Percentiles rank a stretch among this genome's conserved stretches.
These are phyloP conservation scores for Trichoderma aggressivum DNA, from an alignment of 2,329 filamentous ascomycete species.

Conservation along the genomic window DNA sequence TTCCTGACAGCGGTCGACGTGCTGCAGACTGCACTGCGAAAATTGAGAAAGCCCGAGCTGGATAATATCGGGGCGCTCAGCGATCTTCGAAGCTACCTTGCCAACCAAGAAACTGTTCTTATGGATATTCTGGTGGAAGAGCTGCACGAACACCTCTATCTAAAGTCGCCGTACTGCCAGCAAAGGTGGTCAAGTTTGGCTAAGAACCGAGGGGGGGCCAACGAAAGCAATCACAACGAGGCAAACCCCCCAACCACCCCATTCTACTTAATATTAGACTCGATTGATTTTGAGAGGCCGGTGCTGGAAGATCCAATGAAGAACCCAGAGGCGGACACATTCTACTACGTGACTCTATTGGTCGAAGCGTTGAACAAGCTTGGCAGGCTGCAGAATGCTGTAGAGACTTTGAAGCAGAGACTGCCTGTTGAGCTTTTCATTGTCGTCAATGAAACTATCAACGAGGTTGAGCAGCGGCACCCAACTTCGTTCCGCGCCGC, in stretches of 20 bases:
- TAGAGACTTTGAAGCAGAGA: constrained; percentile 88
- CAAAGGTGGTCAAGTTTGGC: constrained; percentile 87
- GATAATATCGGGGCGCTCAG: constrained; percentile 86
- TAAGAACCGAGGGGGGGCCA: constrained; percentile 58
- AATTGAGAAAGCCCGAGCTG: constrained; percentile 81
- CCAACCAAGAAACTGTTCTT: constrained; percentile 86
- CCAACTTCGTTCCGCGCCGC: constrained; percentile 73
- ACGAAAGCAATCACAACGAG: constrained; percentile 45
- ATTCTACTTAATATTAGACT: constrained; percentile 58
- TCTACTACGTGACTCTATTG: constrained; percentile 84
- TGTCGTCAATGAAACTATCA: constrained; percentile 91
- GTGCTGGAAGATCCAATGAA: constrained; percentile 84
- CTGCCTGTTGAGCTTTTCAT: constrained; percentile 90
- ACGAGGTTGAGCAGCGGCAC: constrained; percentile 88
- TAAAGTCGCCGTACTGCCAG: constrained; percentile 96
- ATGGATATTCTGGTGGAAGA: constrained; percentile 97
- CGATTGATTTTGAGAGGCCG: constrained; percentile 56
- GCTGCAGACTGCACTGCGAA: constrained; percentile 78
- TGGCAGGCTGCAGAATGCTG: constrained; percentile 76
- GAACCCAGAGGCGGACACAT: constrained; percentile 93
- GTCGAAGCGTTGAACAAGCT: constrained; percentile 89
- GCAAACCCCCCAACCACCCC: constrained; percentile 44
- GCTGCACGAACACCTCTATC: constrained; percentile 91
- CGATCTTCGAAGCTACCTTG: constrained; percentile 82
- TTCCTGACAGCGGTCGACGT: constrained; percentile 92